Conservation (phyloP, 352 stramenopile species). For the Phytophthora fragariae region DNA sequence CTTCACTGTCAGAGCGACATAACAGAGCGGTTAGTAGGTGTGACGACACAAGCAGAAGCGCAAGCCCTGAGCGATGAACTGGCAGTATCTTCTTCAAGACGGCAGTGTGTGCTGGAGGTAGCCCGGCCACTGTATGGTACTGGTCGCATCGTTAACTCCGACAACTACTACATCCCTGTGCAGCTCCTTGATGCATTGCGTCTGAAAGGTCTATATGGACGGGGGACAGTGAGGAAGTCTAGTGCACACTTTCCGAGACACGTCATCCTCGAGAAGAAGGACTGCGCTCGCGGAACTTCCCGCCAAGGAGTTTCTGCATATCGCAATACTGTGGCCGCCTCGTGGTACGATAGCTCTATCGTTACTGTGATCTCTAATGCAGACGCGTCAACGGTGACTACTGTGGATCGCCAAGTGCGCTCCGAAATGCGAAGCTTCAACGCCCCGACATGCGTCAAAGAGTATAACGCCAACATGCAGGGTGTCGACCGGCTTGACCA, state of each 20-base stretch:
- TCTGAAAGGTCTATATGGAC: conserved; percentile 24
- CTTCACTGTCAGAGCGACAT: conserved; percentile 21
- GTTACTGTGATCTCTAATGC: conserved; percentile 1
- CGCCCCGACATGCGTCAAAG: conserved; percentile 29
- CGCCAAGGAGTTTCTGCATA: not conserved
- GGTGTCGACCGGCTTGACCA: conserved; percentile 40
- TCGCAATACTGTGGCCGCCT: conserved; percentile 14
- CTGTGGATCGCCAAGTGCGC: conserved; percentile 8
- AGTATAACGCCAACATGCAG: conserved; percentile 50
- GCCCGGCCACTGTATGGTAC: conserved; percentile 27
- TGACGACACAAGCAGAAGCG: too few species aligned
- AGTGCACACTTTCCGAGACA: conserved; percentile 33
- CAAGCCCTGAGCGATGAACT: too few species aligned
- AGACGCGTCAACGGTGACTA: not conserved
- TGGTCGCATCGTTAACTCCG: conserved; percentile 33
- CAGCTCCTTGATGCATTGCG: conserved; percentile 27
- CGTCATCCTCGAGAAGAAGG: conserved; percentile 24
- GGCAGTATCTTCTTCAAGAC: too few species aligned
- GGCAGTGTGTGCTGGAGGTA: conserved; percentile 32
- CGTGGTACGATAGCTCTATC: conserved; percentile 12
- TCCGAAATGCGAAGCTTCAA: conserved; percentile 17
- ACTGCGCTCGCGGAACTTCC: not conserved
- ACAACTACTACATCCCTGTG: conserved; percentile 48
- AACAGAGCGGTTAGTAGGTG: too few species aligned
- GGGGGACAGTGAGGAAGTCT: conserved; percentile 24